These are phyloP conservation scores for Penicillium sp. DNA, from an alignment of 2,329 filamentous ascomycete species.

Conservation along the genomic window DNA sequence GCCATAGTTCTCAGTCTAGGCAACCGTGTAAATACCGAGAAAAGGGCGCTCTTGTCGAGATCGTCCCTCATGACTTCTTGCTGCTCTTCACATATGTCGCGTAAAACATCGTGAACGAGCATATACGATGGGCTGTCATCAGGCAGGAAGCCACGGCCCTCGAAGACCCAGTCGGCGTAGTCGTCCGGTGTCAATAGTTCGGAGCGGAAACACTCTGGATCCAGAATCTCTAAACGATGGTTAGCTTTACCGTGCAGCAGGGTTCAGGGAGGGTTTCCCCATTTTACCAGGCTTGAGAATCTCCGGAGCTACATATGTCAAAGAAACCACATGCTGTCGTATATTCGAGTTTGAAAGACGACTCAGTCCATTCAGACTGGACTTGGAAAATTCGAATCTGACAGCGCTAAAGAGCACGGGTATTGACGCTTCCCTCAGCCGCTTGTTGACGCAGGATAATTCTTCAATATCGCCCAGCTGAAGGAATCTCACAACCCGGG, in stretches of 20 bases:
- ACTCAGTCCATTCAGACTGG: constrained; percentile 1
- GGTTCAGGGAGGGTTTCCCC: too few relatives aligned
- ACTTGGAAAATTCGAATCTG: constrained; percentile 4
- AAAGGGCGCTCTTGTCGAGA: not conserved
- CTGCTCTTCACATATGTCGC: constrained; percentile 5
- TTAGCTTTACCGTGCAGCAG: not conserved
- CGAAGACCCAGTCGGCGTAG: not conserved
- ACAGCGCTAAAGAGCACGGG: constrained; percentile 1
- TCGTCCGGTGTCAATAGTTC: not conserved
- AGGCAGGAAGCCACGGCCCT: not conserved
- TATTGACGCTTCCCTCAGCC: not conserved
- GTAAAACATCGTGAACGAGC: constrained; percentile 3
- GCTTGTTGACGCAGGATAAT: constrained; percentile 6
- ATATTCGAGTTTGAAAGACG: constrained; percentile 1
- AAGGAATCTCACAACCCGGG: not conserved
- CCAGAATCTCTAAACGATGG: not conserved
- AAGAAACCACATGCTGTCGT: constrained; percentile 1
- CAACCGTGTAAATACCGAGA: not conserved
- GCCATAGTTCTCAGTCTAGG: not conserved
- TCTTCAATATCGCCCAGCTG: not conserved
- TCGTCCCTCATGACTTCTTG: not conserved
- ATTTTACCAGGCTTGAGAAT: constrained; percentile 1
- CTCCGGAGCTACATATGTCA: not conserved
- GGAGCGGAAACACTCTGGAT: not conserved
- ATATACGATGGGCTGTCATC: not conserved